These are phyloP conservation scores for Wallacemonas sp. DNA, from an alignment of 208 protist genomes.

Conservation along the genomic window DNA sequence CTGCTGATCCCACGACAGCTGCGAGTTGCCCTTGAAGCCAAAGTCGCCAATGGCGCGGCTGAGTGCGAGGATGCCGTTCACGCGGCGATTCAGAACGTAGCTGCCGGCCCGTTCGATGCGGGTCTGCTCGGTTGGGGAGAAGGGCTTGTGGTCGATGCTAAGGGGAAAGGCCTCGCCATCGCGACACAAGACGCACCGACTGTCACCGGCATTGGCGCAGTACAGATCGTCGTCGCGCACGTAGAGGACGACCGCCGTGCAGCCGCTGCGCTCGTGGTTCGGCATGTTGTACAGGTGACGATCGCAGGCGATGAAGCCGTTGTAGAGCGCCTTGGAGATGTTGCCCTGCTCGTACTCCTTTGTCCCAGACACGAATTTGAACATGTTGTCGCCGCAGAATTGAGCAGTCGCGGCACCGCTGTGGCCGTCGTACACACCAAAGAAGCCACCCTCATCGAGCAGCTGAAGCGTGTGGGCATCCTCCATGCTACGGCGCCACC, in stretches of 20 bases:
- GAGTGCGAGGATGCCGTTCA: slow-evolving; percentile 95
- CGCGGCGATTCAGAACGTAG: slow-evolving; percentile 91
- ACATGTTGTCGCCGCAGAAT: slow-evolving; percentile 83
- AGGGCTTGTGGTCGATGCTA: slow-evolving; percentile 94
- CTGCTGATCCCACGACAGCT: slow-evolving; percentile 89
- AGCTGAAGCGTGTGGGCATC: slow-evolving; percentile 85
- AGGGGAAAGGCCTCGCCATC: slow-evolving; percentile 88
- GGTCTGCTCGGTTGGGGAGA: slow-evolving; percentile 64
- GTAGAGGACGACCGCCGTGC: slow-evolving; percentile 85
- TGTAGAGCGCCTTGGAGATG: slow-evolving; percentile 72
- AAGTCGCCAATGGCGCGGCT: slow-evolving; percentile 95
- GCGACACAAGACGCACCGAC: slow-evolving; percentile 85
- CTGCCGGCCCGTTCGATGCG: slow-evolving; percentile 92
- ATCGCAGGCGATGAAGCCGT: slow-evolving; percentile 87
- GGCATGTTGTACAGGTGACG: slow-evolving; percentile 59
- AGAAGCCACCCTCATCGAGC: slow-evolving; percentile 79
- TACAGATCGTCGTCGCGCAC: slow-evolving; percentile 78
- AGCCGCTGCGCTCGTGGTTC: slow-evolving; percentile 74
- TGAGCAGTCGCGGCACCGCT: slow-evolving; percentile 67
- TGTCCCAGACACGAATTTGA: slow-evolving; percentile 67
- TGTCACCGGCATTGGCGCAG: slow-evolving; percentile 94
- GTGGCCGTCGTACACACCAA: slow-evolving; percentile 92
- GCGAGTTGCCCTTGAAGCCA: slow-evolving; percentile 87
- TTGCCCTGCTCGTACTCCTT: slow-evolving; percentile 57
- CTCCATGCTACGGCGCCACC: slow-evolving; percentile 91